Evolutionary conservation across 805 yeast genomes (phyloP).

Genomic region (Ogataea paradorogensis): DNA sequence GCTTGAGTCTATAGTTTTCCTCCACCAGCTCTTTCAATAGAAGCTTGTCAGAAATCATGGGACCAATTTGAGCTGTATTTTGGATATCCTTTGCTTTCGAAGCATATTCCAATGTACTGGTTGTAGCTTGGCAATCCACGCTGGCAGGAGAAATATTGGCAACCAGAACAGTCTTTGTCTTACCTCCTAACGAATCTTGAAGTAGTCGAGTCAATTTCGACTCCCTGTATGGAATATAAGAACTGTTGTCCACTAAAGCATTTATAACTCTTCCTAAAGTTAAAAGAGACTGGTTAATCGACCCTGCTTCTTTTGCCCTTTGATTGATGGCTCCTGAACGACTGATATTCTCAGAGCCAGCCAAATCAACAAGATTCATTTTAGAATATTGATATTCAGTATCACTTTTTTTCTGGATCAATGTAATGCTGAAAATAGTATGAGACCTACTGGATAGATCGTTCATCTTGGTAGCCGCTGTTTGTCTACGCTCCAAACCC

Average conservation of each 20-base stretch:
- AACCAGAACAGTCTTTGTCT: constrained; percentile 84
- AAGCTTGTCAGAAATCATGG: constrained; percentile 40
- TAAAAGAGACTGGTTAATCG: constrained; percentile 82
- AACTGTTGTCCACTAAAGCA: constrained; percentile 55
- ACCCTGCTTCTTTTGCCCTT: constrained; percentile 91
- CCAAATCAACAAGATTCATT: constrained; percentile 80
- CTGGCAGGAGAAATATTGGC: constrained; percentile 76
- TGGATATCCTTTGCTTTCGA: constrained; percentile 53
- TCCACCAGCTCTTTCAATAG: constrained; percentile 44
- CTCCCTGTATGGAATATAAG: constrained; percentile 76
- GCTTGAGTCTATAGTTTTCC: constrained; percentile 42
- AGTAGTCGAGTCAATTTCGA: constrained; percentile 71
- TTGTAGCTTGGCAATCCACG: constrained; percentile 47
- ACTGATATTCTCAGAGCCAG: constrained; percentile 89
- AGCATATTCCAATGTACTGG: constrained; percentile 54
- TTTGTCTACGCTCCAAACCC: constrained; percentile 60
- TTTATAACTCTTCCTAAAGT: constrained; percentile 89
- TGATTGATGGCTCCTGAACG: constrained; percentile 84
- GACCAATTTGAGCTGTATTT: constrained; percentile 50
- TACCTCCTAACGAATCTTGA: constrained; percentile 81
- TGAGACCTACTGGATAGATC: constrained; percentile 75
- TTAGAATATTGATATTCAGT: constrained; percentile 32
- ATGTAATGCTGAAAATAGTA: constrained; percentile 64
- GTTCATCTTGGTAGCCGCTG: constrained; percentile 72
- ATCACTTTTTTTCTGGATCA: constrained; percentile 42